phyloP scores from a whole-genome alignment of 2,329 filamentous ascomycete species.

The Aureobasidium musti region DNA sequence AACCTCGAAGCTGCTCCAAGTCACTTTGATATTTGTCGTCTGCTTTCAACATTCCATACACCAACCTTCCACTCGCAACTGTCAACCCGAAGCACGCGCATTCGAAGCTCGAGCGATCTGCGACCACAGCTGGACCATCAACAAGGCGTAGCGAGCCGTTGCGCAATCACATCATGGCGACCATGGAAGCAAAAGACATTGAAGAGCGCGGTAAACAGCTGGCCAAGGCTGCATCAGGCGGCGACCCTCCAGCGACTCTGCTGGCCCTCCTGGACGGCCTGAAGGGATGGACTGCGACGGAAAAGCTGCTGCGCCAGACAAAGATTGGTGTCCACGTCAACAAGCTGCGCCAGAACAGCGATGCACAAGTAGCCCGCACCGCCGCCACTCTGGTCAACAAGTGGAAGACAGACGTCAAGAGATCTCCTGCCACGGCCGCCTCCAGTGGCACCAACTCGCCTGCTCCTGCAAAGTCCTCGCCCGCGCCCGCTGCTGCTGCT shows the following conservation, averaged over 20 bases:
- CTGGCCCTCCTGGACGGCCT: slow-evolving; percentile 76
- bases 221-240: slow-evolving; percentile 72
- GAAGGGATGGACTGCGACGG: slow-evolving; percentile 77
- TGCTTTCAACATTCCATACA: background rate
- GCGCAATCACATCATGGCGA: slow-evolving; percentile 30
- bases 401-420: slow-evolving; percentile 79
- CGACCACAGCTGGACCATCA: background rate
- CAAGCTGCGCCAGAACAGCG: slow-evolving; percentile 79
- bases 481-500: slow-evolving; percentile 46
- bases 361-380: slow-evolving; percentile 68
- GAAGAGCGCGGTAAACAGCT: slow-evolving; percentile 75
- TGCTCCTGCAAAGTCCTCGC: slow-evolving; percentile 34
- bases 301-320: slow-evolving; percentile 88
- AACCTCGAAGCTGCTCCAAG: background rate
- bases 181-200: slow-evolving; percentile 81
- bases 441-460: slow-evolving; percentile 49
- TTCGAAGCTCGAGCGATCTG: background rate
- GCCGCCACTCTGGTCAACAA: slow-evolving; percentile 83
- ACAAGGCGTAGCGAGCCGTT: background rate
- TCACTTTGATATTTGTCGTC: background rate
- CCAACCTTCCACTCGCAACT: background rate
- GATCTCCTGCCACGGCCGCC: slow-evolving; percentile 40
- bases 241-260: slow-evolving; percentile 72
- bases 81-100: background rate
- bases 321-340: slow-evolving; percentile 88